phyloP scores from a whole-genome alignment of 345 rosid genomes.

The Cochlearia excelsa region DNA sequence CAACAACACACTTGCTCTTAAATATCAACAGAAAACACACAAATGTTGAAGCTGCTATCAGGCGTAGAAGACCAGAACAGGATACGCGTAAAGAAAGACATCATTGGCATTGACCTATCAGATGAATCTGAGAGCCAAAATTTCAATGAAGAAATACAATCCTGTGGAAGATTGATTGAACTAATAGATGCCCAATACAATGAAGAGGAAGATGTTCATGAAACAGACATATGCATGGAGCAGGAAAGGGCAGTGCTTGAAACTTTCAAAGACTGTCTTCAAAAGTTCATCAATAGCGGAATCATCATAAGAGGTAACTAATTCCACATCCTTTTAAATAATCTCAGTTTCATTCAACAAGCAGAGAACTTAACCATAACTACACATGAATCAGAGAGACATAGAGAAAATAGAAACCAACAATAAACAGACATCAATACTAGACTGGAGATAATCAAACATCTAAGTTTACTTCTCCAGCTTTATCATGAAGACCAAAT shows the following conservation, averaged over 20 bases:
- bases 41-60: conserved; percentile 13
- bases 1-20: background rate
- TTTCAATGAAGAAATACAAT: conserved; percentile 14
- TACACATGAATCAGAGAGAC: background rate
- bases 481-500: conserved; percentile 1
- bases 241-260: conserved; percentile 46
- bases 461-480: conserved; percentile 3
- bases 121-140: conserved; percentile 8
- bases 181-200: conserved; percentile 32
- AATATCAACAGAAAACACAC: conserved; percentile 12
- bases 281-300: conserved; percentile 30
- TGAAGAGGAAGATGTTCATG: conserved; percentile 9
- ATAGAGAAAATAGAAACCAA: background rate
- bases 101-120: background rate
- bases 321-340: background rate
- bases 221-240: conserved; percentile 23
- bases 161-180: conserved; percentile 29
- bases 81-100: conserved; percentile 8
- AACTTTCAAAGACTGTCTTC: conserved; percentile 40
- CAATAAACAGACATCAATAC: conserved; percentile 5
- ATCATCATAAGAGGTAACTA: conserved; percentile 34
- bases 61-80: conserved; percentile 14
- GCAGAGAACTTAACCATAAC: background rate
- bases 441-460: background rate
- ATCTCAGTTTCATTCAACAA: conserved; percentile 15